Conservation (phyloP, 768 basidiomycete species). For the Xerocomellus intermedius region DNA sequence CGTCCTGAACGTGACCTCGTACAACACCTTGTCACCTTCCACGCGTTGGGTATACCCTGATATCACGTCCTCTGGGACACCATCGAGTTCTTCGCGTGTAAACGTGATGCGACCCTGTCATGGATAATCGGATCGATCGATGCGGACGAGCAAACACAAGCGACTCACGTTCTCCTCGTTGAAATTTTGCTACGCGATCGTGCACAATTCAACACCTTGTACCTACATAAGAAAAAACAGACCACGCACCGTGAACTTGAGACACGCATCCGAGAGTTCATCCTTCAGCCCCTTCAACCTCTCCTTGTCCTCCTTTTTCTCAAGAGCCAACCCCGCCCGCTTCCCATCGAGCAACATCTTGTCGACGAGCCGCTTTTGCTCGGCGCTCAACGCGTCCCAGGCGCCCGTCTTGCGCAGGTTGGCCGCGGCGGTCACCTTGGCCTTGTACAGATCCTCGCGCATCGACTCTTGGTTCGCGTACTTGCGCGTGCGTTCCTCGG, state of each 20-base stretch:
- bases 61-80: slow-evolving; percentile 77
- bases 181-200: slow-evolving; percentile 67
- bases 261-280: slow-evolving; percentile 67
- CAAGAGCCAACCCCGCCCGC: slow-evolving; percentile 73
- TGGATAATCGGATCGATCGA: background rate
- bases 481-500: slow-evolving; percentile 68
- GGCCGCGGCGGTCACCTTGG: slow-evolving; percentile 66
- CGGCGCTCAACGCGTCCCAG: slow-evolving; percentile 60
- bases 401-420: slow-evolving; percentile 62
- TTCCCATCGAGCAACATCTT: slow-evolving; percentile 79
- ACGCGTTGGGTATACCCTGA: slow-evolving; percentile 72
- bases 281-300: slow-evolving; percentile 66
- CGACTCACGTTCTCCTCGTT: slow-evolving; percentile 76
- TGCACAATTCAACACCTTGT: background rate
- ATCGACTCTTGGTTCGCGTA: slow-evolving; percentile 76
- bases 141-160: background rate
- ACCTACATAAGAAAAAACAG: background rate
- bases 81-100: slow-evolving; percentile 71
- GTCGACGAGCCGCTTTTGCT: slow-evolving; percentile 77
- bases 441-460: slow-evolving; percentile 77
- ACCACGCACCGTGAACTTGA: slow-evolving; percentile 72
- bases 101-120: slow-evolving; percentile 60
- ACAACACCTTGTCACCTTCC: slow-evolving; percentile 56
- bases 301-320: slow-evolving; percentile 54
- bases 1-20: slow-evolving; percentile 78